Base-by-base conservation (phyloP, 192 early-diverging fungal genomes). In the Coemansia sp. region DNA sequence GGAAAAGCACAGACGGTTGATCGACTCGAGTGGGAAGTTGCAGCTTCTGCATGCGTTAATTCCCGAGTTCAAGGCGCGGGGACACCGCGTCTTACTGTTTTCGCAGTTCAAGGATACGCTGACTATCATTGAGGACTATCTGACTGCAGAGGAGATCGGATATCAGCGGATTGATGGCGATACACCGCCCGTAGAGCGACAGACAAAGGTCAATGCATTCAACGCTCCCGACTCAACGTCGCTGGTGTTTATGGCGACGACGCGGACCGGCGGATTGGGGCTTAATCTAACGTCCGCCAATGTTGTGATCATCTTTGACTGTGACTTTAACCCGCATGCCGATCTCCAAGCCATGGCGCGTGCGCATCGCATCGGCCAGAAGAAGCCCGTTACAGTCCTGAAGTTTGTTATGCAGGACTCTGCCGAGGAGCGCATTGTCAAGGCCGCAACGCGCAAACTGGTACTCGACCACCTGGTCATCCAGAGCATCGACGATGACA, bases 281-380 rank as follows among this genome's bases (percentile, higher is more conserved):
- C 88, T 98, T 57, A 98, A 99, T 64, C 67, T 99, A 63, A 93
- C 89, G 2, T 92, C 95, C 0, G 98, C 98, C 0, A 94, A 98
- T 63, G 95, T 94, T 0, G 95, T 98, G 3, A 95, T 99, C 55
- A 91, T 99, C 46, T 98, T 95, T 69, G 93, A 94, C 71, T 89
- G 88, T 11, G 92, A 94, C 55, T 93, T 90, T 84, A 98, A 98
- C 66, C 98, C 95, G 5, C 95, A 98, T 69, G 94, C 90, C 68
- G 95, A 99, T 69, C 67, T 96, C 48, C 95, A 97, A 81, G 96
- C 95, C 10, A 96, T 98, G 90, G 94, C 92, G 2, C 89, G 96
- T 20, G 96, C 96, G 12, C 95, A 98, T 76, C 91, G 98, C 65
- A 98, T 96, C 66, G 95, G 97, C 0, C 98, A 99, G 73, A 95